Evolutionary conservation across 1,284 basidiomycete species (phyloP), one percentile per base, ranked within the genome.

Genomic region (Ustilago trichophora): DNA sequence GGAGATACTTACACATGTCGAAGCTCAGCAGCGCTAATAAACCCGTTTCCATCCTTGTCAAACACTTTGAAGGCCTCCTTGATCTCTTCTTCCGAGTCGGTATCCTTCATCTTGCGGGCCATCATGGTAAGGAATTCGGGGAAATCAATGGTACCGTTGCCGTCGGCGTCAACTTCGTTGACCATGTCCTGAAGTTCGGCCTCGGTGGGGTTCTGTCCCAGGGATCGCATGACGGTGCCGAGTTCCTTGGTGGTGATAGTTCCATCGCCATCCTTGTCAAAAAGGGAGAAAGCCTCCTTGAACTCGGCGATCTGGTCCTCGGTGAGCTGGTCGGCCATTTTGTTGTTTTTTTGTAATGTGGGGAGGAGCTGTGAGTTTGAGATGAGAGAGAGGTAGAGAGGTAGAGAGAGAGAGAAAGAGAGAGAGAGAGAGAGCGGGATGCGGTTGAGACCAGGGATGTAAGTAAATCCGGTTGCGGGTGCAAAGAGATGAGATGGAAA

Each of bases 161-260:
- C 86, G 75, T 88, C 87, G 19, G 86, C 86, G 69, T 86, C 86
- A 25, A 80, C 77, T 59, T 79, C 78, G 60, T 79, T 79, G 54
- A 80, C 93, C 92, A 96, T 96, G 85, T 95, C 93, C 82, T 92
- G 90, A 43, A 97, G 87, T 84, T 98, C 93, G 5, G 91, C 91
- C 82, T 97, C 92, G 50, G 93, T 95, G 2, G 93, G 93, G 84
- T 95, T 97, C 85, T 96, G 93, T 18, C 94, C 94, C 16, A 97
- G 86, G 38, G 92, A 94, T 63, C 93, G 90, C 94, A 98, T 97
- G 76, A 97, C 93, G 49, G 91, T 94, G 60, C 93, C 93, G 75
- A 97, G 90, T 85, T 98, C 93, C 80, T 89, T 89, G 72, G 91
- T 91, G 56, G 93, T 96, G 86, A 98, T 96, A 55, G 92, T 94